Evolutionary conservation across 2,329 filamentous ascomycete species (phyloP).

Genomic region (Epichloe gansuensis): DNA sequence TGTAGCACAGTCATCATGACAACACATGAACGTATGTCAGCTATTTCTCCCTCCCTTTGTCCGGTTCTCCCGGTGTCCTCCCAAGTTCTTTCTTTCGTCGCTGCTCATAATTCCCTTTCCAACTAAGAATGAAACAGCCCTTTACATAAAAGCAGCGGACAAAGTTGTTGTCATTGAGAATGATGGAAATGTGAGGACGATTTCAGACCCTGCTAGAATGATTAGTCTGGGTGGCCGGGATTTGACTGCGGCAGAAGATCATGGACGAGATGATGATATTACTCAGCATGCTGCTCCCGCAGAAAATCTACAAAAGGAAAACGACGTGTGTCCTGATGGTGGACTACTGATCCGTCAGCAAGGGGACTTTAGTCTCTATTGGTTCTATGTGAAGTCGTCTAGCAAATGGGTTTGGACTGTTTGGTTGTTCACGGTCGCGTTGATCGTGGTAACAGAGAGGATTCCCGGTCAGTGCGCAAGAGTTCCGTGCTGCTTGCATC

Average conservation of each 20-base stretch:
- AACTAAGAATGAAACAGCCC: not conserved
- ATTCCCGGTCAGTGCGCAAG: not conserved
- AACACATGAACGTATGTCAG: slow-evolving; percentile 1
- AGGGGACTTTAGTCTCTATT: not conserved
- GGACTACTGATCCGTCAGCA: not conserved
- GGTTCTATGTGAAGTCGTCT: not conserved
- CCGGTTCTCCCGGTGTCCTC: too few species aligned
- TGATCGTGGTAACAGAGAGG: not conserved
- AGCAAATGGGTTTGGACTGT: not conserved
- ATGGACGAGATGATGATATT: too few species aligned
- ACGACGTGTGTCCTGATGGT: not conserved
- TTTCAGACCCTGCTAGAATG: not conserved
- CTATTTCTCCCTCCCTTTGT: too few species aligned
- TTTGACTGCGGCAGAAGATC: not conserved
- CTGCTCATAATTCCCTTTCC: too few species aligned
- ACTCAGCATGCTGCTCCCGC: too few species aligned
- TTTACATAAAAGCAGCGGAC: not conserved
- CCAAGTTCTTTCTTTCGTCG: too few species aligned
- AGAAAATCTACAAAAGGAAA: too few species aligned
- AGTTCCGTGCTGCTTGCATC: not conserved
- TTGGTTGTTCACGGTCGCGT: not conserved
- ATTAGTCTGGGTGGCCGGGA: too few species aligned
- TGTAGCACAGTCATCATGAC: slow-evolving; percentile 5
- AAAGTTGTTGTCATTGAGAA: not conserved
- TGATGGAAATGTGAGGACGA: not conserved